Conservation (phyloP, 202 grass and related monocot species). For the Hordeum pubiflorum region DNA sequence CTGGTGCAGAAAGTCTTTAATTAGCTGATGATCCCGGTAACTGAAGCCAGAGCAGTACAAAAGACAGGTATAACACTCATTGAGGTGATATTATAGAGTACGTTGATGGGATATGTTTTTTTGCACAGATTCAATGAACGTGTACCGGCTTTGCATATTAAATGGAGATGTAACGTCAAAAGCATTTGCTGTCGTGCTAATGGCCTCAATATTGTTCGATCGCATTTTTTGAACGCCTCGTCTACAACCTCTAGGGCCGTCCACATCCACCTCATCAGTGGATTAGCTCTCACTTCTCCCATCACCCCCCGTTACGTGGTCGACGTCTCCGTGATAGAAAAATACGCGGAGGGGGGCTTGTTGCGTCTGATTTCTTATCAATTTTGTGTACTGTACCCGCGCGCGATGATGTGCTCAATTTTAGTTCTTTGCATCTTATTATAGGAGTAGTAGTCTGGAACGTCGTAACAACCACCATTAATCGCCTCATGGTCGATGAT, state of each 20-base stretch:
- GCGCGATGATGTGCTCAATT: no score
- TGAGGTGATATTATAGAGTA: conserved; percentile 17
- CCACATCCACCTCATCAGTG: neutral
- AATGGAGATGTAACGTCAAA: conserved; percentile 29
- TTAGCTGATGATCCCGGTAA: neutral
- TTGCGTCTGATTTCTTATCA: neutral
- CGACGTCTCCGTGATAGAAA: conserved; percentile 22
- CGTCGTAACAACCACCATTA: neutral
- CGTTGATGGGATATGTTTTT: conserved; percentile 8
- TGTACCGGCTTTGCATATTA: conserved; percentile 29
- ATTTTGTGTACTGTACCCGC: no score
- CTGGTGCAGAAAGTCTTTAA: neutral
- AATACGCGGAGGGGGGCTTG: neutral
- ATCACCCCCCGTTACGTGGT: conserved; percentile 26
- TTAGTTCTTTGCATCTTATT: neutral
- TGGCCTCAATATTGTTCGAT: neutral
- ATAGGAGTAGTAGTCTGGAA: neutral
- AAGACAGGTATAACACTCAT: conserved; percentile 10
- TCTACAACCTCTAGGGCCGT: neutral
- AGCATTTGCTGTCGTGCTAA: neutral
- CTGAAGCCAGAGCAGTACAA: conserved; percentile 9
- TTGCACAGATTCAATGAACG: conserved; percentile 25
- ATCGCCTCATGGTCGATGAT: neutral
- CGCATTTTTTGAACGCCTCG: neutral
- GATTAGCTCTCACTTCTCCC: neutral